phyloP scores from a whole-genome alignment of 306 rosid species.

The Calophaca sinica region DNA sequence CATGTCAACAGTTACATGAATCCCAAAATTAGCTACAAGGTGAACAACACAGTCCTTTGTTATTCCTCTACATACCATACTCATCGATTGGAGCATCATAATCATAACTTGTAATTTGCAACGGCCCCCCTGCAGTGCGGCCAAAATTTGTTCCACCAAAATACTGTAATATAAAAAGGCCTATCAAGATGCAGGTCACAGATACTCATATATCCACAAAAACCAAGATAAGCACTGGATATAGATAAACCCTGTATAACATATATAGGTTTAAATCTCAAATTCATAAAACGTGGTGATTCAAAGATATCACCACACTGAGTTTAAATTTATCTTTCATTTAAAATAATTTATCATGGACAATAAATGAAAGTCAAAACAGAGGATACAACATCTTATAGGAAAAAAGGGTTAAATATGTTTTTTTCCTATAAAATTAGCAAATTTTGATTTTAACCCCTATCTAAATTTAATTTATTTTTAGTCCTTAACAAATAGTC shows the following conservation, averaged over 20 bases:
- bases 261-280: conserved; percentile 11
- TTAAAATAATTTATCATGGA: conserved; percentile 10
- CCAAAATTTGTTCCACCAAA: conserved; percentile 99
- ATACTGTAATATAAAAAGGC: conserved; percentile 66
- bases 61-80: conserved; percentile 70
- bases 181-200: conserved; percentile 48
- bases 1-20: conserved; percentile 40
- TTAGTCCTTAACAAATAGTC: neutral
- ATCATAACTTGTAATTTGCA: conserved; percentile 94
- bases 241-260: conserved; percentile 32
- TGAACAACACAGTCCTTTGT: conserved; percentile 11
- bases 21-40: conserved; percentile 33
- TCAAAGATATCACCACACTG: conserved; percentile 24
- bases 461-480: neutral
- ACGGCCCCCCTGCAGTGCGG: conserved; percentile 95
- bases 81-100: conserved; percentile 98
- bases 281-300: conserved; percentile 5
- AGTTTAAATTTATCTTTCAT: conserved; percentile 1
- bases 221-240: conserved; percentile 29
- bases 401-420: neutral
- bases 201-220: conserved; percentile 18
- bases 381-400: neutral
- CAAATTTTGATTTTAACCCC: neutral
- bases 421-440: neutral
- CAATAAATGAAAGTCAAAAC: neutral